Conservation (phyloP, 2,329 filamentous ascomycete species). For the Alternaria dauci region DNA sequence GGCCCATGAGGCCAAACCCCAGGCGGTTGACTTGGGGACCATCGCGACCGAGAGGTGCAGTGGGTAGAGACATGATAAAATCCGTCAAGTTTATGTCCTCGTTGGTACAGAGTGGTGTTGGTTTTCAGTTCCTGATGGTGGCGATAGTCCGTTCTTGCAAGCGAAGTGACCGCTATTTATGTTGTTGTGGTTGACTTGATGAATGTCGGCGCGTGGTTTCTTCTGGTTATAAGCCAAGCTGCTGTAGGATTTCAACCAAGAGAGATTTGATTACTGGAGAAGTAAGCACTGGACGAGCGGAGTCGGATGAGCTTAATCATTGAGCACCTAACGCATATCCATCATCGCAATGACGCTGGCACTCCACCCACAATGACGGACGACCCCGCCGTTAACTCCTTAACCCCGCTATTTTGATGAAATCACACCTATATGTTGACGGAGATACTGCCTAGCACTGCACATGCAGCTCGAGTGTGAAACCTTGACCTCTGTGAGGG, state of each 20-base stretch:
- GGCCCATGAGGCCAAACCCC: conserved; percentile 65
- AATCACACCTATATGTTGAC: neutral
- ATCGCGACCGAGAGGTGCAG: conserved; percentile 60
- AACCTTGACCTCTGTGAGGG: neutral
- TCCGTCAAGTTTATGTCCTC: neutral
- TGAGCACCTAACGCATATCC: neutral
- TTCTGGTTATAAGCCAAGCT: neutral
- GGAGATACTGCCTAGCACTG: neutral
- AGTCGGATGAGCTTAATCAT: neutral
- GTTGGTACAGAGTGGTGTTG: neutral
- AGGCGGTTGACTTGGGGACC: conserved; percentile 61
- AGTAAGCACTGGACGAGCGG: neutral
- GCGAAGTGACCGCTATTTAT: neutral
- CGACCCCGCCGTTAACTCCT: neutral
- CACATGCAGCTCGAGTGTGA: neutral
- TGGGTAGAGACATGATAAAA: conserved; percentile 49
- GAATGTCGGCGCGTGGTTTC: neutral
- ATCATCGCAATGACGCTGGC: conserved; percentile 6
- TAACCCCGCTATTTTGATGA: conserved; percentile 9
- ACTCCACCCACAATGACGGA: conserved; percentile 1
- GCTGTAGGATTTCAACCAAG: neutral
- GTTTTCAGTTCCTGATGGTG: neutral
- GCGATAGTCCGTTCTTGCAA: neutral
- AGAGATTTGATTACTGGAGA: neutral
- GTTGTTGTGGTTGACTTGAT: neutral